Evolutionary conservation across 371 early-diverging fungal species (phyloP).

Genomic region (Rhizopus arrhizus): DNA sequence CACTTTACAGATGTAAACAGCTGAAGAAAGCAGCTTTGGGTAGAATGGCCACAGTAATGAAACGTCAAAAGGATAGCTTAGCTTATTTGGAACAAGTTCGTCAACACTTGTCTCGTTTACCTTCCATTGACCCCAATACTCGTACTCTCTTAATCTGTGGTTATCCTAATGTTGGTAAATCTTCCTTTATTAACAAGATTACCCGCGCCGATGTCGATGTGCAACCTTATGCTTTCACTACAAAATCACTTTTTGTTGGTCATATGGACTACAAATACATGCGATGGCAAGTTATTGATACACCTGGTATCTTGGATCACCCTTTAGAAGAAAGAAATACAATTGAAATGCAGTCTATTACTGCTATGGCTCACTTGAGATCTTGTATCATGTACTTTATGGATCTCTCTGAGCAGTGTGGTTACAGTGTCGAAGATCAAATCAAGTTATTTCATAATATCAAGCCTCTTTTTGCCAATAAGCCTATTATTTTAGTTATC

Average conservation of each 20-base stretch:
- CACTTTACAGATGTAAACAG: conserved; percentile 99
- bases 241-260: conserved; percentile 89
- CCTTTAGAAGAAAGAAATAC: conserved; percentile 99
- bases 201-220: conserved; percentile 99
- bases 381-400: conserved; percentile 98
- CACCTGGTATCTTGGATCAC: conserved; percentile 99
- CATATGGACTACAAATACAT: conserved; percentile 99
- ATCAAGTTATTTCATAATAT: conserved; percentile 92
- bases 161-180: conserved; percentile 99
- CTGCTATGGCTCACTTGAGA: conserved; percentile 99
- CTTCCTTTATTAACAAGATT: conserved; percentile 99
- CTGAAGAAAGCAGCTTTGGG: conserved; percentile 98
- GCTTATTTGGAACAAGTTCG: conserved; percentile 99
- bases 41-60: conserved; percentile 99
- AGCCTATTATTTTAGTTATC: conserved; percentile 95
- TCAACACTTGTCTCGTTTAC: conserved; percentile 97
- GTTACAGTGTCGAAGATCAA: conserved; percentile 97
- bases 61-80: conserved; percentile 97
- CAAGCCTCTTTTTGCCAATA: conserved; percentile 98
- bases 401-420: conserved; percentile 99
- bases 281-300: conserved; percentile 99
- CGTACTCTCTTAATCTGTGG: conserved; percentile 99
- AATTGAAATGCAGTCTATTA: conserved; percentile 99
- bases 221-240: conserved; percentile 87
- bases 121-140: conserved; percentile 99